Base-by-base conservation (phyloP, 306 rosid species). In the Corylus americana region DNA sequence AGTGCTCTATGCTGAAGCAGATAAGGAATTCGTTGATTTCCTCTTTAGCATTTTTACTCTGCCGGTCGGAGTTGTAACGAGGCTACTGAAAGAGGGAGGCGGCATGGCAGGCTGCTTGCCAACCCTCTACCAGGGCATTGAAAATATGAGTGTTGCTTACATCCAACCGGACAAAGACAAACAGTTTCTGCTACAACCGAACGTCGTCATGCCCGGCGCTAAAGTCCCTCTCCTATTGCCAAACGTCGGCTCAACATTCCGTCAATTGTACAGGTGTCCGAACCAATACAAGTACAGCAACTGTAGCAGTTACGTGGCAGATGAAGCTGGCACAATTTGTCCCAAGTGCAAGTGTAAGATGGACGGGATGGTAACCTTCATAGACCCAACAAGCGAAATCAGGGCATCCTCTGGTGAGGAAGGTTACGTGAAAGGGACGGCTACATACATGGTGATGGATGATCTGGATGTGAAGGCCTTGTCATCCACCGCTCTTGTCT, bases 391-490 rank as follows among this genome's bases (percentile, higher is more conserved):
- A 4, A 17, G 13, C 5, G 2, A 29, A 4, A 17, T 0, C 11
- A 61, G 59, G 79, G 9, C 47, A 66, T 42, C 45, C 7, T 16
- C 74, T 0, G 3, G 57, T 6, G 75, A 8, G 22, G 70, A 57
- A 47, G 76, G 83, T 2, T 86, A n/a, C 51, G 83, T 86, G 71
- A 78, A 51, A 59, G 87, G 54, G 7, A 12, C 55, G 10, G 82
- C 51, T 1, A 83, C 82, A 0, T 86, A 83, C 75, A 84, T 87
- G 88, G 75, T 87, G 8, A 81, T 72, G 80, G 88, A 87, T 74
- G 71, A 87, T 37, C 45, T 87, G 9, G 79, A n/a, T 9, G 83
- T 85, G 20, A 70, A 70, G 13, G 85, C 88, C 0, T 50, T 77
- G 69, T 84, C 90, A 0, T 37, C 82, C 4, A 70, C 62, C 0